phyloP scores from a whole-genome alignment of 2,329 filamentous ascomycete genomes.

The Tolypocladium capitatum region DNA sequence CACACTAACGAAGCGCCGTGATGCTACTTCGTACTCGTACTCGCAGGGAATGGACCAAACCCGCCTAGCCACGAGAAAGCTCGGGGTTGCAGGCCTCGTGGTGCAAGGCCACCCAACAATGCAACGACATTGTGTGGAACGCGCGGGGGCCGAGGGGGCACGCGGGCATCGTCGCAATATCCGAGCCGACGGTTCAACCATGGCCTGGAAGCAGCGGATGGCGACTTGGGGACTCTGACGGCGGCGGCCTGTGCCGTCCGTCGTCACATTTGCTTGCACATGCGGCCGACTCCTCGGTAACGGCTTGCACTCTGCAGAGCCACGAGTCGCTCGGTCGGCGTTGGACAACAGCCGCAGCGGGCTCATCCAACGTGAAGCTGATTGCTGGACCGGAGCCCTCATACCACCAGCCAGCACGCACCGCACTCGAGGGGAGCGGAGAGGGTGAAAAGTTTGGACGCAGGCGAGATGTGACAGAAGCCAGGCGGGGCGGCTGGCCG shows the following conservation, averaged over 20 bases:
- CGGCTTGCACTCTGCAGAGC: no score
- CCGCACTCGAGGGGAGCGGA: no score
- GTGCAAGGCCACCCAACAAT: not conserved
- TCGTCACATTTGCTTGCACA: not conserved
- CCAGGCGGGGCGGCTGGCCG: not conserved
- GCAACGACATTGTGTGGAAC: not conserved
- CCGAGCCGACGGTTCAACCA: no score
- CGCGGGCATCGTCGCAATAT: not conserved
- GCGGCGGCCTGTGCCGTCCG: not conserved
- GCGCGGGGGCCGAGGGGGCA: not conserved
- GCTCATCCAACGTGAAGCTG: not conserved
- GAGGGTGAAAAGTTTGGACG: not conserved
- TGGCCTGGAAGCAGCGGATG: not conserved
- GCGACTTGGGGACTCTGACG: not conserved
- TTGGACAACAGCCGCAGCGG: not conserved
- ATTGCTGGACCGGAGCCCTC: not conserved
- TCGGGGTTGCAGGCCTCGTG: not conserved
- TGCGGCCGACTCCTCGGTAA: not conserved
- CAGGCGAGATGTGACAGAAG: conserved; percentile 2
- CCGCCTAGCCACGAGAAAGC: not conserved
- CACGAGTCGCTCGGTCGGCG: not conserved
- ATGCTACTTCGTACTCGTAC: not conserved
- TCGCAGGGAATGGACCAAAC: not conserved
- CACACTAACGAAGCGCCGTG: not conserved
- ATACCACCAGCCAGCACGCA: no score